Evolutionary conservation across 1,284 basidiomycete species (phyloP).

Genomic region (Apiotrichum veenhuisii): DNA sequence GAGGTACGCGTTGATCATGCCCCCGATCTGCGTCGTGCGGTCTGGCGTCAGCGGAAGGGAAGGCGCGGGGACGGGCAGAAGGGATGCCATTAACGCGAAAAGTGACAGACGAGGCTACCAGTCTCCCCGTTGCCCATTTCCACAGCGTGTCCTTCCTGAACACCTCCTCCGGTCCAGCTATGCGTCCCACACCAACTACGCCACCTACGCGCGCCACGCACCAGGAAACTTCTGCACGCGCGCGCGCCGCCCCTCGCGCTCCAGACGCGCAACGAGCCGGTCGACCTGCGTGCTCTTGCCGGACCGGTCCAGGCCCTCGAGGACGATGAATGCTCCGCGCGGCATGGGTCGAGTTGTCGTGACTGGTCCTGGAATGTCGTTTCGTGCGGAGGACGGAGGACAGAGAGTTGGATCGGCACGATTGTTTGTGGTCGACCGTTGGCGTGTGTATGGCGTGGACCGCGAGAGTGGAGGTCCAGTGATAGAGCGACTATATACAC

Average conservation of each 20-base stretch:
- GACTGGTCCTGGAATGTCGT: no score
- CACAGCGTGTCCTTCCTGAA: no score
- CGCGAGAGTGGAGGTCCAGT: slow-evolving; percentile 9
- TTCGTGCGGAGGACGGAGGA: no score
- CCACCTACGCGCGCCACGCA: slow-evolving; percentile 44
- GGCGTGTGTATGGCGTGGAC: not conserved
- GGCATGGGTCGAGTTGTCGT: no score
- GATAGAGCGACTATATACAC: not conserved
- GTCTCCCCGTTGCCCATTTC: no score
- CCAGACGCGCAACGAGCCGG: slow-evolving; percentile 58
- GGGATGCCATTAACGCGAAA: no score
- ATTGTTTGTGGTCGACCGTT: not conserved
- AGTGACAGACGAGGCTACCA: no score
- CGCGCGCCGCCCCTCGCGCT: slow-evolving; percentile 31
- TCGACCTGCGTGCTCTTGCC: slow-evolving; percentile 85
- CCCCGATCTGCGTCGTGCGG: slow-evolving; percentile 83
- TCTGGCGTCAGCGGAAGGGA: slow-evolving; percentile 62
- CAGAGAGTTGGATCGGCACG: no score
- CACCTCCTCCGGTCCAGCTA: no score
- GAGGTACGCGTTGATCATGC: slow-evolving; percentile 91
- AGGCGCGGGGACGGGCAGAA: no score
- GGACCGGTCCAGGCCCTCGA: slow-evolving; percentile 89
- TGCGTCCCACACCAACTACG: not conserved
- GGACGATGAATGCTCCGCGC: slow-evolving; percentile 75
- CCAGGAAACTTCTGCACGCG: slow-evolving; percentile 78